Conservation (phyloP, 1,139 yeast species). For the Torulaspora globosa region DNA sequence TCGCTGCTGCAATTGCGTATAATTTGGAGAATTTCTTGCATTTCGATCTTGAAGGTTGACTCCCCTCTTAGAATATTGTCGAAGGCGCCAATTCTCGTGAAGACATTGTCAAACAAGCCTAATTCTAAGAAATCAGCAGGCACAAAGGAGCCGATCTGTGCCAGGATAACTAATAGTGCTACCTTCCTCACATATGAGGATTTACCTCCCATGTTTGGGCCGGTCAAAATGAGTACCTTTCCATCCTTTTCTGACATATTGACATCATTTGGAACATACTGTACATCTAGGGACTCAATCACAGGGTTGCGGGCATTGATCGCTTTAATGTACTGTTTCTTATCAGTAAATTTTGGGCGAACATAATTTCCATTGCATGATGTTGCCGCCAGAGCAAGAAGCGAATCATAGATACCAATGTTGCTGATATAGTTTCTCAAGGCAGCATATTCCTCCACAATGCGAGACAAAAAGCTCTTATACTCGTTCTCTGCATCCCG, state of each 20-base stretch:
- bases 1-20: slow-evolving; percentile 36
- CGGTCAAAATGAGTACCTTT: slow-evolving; percentile 58
- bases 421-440: slow-evolving; percentile 50
- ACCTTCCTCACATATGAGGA: slow-evolving; percentile 48
- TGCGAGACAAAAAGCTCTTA: slow-evolving; percentile 44
- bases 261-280: slow-evolving; percentile 70
- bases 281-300: slow-evolving; percentile 50
- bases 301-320: slow-evolving; percentile 74
- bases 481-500: slow-evolving; percentile 56
- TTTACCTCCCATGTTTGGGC: slow-evolving; percentile 60
- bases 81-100: slow-evolving; percentile 47
- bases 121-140: slow-evolving; percentile 48
- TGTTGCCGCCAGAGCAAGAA: slow-evolving; percentile 65
- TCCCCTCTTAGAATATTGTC: slow-evolving; percentile 42
- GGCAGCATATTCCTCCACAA: slow-evolving; percentile 47
- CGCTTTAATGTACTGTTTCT: slow-evolving; percentile 49
- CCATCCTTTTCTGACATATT: slow-evolving; percentile 44
- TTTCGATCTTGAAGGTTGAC: slow-evolving; percentile 49
- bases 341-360: slow-evolving; percentile 55
- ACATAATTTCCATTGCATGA: slow-evolving; percentile 46
- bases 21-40: slow-evolving; percentile 46
- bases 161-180: slow-evolving; percentile 45
- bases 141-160: slow-evolving; percentile 50
- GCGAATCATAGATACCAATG: slow-evolving; percentile 66
- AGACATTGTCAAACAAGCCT: slow-evolving; percentile 42